Conservation (phyloP, 805 yeast genomes). For the Candida multigemmis region DNA sequence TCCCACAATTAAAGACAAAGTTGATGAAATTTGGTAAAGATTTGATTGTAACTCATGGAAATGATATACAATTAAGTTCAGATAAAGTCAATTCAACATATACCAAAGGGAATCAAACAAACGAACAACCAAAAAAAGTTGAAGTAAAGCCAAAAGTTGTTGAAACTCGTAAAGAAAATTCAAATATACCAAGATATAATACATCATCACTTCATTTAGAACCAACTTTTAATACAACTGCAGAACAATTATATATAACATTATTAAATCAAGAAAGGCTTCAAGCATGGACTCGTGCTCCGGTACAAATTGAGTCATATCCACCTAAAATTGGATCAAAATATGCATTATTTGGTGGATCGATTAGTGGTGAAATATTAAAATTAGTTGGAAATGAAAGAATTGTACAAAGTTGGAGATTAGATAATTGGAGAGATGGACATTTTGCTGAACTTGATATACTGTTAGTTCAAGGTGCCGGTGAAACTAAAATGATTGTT, state of each 20-base stretch:
- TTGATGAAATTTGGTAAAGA: conserved; percentile 68
- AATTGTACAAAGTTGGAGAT: conserved; percentile 77
- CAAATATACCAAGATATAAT: conserved; percentile 54
- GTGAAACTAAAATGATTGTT: conserved; percentile 76
- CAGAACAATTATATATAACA: conserved; percentile 75
- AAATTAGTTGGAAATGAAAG: conserved; percentile 49
- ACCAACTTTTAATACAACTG: conserved; percentile 77
- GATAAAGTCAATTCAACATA: conserved; percentile 29
- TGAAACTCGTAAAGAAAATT: conserved; percentile 1
- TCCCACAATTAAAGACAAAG: conserved; percentile 59
- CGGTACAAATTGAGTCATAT: conserved; percentile 42
- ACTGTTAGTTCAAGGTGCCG: conserved; percentile 64
- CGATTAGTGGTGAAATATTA: conserved; percentile 61
- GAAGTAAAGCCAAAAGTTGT: conserved; percentile 1
- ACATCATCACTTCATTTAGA: conserved; percentile 72
- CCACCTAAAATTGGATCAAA: conserved; percentile 49
- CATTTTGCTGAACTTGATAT: conserved; percentile 67
- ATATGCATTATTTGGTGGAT: conserved; percentile 79
- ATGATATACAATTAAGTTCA: conserved; percentile 73
- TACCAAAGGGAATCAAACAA: conserved; percentile 46
- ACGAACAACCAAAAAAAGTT: conserved; percentile 2
- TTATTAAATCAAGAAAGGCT: conserved; percentile 70
- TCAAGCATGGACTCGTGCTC: conserved; percentile 84
- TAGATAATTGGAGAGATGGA: conserved; percentile 81
- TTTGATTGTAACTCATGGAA: conserved; percentile 65